Evolutionary conservation across 164 flowering plant genomes (phyloP), one percentile per base, ranked within the genome.

Genomic region (Vitis rupestris): DNA sequence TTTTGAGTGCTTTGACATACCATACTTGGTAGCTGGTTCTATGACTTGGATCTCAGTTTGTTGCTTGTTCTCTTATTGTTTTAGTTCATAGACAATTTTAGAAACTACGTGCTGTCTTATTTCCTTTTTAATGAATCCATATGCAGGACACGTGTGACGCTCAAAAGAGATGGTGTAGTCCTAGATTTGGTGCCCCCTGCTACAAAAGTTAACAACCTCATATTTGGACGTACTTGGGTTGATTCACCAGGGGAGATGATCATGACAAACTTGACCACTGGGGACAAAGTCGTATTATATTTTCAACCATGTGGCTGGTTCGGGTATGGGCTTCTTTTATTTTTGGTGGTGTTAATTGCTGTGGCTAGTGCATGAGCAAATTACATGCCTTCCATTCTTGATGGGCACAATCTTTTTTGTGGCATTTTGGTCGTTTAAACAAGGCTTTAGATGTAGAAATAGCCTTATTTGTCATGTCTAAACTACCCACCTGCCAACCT

Each of bases 261-360:
- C 49, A 77, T 91, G 93, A 84, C 90, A 23, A 91, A 91, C 77
- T 37, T 87, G 79, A 87, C 93, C 4, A 91, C 97, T 14, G 94
- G 97, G 17, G 97, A 91, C 73, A 89, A 91, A 81, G 94, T 78
- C 48, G 88, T 91, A 12, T 74, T 91, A 27, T 86, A 80, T 74
- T 91, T 91, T 76, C 97, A 91, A 75, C 97, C 93, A 48, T 91
- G 97, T 73, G 97, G 97, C 47, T 91, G 97, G 97, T 91, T 91
- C 64, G 97, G 97, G 97, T 91, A 85, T 69, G 82, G 16, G 7
- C 11, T 31, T 16, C 4, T 14, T 51, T 31, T 74, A 19, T n/a
- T 4, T 12, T 67, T 56, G 31, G 57, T 37, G 44, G 6, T 37
- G 44, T 4, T 37, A 37, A 37, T 37, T 37, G 44, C 44, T 37